Evolutionary conservation across 345 rosid species (phyloP).

Genomic region (Viola odorata): DNA sequence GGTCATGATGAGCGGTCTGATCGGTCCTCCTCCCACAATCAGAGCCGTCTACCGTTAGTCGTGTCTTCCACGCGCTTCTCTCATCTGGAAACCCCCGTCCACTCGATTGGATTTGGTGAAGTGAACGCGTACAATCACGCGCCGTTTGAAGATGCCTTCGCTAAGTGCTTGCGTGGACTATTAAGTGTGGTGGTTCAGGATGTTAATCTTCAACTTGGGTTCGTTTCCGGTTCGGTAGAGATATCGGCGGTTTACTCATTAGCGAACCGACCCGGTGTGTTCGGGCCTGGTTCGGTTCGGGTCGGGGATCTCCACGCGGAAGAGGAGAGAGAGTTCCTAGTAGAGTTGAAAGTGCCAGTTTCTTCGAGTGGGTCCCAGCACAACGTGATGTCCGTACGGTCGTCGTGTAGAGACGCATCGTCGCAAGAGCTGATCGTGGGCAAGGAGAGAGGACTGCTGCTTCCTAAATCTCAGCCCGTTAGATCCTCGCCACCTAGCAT

Average conservation of each 20-base stretch:
- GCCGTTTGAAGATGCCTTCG: conserved; percentile 40
- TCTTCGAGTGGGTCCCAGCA: conserved; percentile 43
- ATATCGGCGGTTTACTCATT: conserved; percentile 53
- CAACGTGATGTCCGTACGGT: conserved; percentile 52
- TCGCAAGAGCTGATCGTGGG: conserved; percentile 38
- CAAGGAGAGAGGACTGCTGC: conserved; percentile 40
- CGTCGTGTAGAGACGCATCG: conserved; percentile 49
- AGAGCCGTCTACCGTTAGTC: conserved; percentile 25
- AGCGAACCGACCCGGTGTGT: conserved; percentile 39
- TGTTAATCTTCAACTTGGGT: conserved; percentile 53
- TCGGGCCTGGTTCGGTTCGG: conserved; percentile 51
- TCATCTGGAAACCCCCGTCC: conserved; percentile 48
- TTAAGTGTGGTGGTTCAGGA: conserved; percentile 59
- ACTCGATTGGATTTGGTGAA: conserved; percentile 44
- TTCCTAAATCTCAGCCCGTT: conserved; percentile 49
- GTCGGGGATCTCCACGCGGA: conserved; percentile 64
- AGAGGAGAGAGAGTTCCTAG: conserved; percentile 67
- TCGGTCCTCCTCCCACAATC: conserved; percentile 24
- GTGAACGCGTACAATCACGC: conserved; percentile 27
- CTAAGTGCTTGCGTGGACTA: conserved; percentile 34
- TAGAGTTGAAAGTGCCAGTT: conserved; percentile 55
- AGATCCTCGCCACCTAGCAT: conserved; percentile 40
- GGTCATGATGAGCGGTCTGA: conserved; percentile 43
- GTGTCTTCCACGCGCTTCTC: conserved; percentile 59
- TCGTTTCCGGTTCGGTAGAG: conserved; percentile 58